Evolutionary conservation across 2,329 filamentous ascomycete species (phyloP).

Genomic region (Neofusicoccum kwambonambiense): DNA sequence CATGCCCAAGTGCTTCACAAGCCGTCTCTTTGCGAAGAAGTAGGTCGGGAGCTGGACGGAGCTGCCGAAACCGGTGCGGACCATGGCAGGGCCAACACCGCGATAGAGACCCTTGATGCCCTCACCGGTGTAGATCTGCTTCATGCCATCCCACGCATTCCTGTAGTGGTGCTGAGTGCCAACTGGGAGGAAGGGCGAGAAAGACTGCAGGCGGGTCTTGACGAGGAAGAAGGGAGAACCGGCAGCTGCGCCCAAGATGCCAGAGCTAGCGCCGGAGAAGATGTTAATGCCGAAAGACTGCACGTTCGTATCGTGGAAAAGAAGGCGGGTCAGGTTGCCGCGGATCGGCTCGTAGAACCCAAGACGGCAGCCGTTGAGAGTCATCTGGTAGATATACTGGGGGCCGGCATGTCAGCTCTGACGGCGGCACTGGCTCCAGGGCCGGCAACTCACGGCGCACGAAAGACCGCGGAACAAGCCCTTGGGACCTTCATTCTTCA

Average conservation of each 20-base stretch:
- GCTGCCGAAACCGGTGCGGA: constrained; percentile 91
- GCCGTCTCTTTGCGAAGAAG: constrained; percentile 89
- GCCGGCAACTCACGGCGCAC: constrained; percentile 60
- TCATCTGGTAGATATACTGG: constrained; percentile 89
- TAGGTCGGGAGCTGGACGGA: constrained; percentile 97
- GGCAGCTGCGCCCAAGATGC: constrained; percentile 86
- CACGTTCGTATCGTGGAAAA: constrained; percentile 70
- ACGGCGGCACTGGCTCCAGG: constrained; percentile 5
- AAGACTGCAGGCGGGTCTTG: constrained; percentile 94
- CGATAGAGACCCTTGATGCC: constrained; percentile 82
- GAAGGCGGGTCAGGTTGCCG: constrained; percentile 62
- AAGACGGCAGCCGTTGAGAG: constrained; percentile 92
- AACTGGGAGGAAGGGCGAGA: constrained; percentile 85
- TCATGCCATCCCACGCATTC: constrained; percentile 79
- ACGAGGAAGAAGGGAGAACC: constrained; percentile 97
- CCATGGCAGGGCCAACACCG: constrained; percentile 90
- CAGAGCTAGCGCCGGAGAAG: constrained; percentile 84
- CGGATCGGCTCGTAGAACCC: constrained; percentile 98
- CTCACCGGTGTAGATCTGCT: constrained; percentile 74
- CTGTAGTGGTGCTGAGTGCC: constrained; percentile 95
- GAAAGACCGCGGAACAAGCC: constrained; percentile 88
- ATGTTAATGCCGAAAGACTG: constrained; percentile 92
- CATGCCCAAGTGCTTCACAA: constrained; percentile 82
- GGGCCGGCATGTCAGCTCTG: constrained; percentile 19
- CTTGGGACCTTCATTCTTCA: constrained; percentile 81